Evolutionary conservation across 306 rosid species (phyloP).

Genomic region (Clitoria ternatea): DNA sequence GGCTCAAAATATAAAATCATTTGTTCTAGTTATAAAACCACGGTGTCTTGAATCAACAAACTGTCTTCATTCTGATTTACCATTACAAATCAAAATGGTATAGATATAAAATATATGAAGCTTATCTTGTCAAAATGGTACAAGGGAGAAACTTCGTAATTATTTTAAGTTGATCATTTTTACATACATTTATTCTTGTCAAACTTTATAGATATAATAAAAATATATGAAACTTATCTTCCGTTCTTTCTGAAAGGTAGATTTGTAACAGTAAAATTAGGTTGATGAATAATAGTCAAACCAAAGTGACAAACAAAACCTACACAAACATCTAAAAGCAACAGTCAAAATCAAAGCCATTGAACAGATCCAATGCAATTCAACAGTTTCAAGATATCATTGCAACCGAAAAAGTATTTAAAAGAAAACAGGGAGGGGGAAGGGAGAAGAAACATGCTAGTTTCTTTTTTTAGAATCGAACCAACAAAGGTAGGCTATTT

Average conservation of each 20-base stretch:
- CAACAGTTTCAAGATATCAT: background rate
- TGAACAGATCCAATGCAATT: background rate
- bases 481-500: conserved; percentile 12
- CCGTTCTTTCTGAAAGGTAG: background rate
- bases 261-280: background rate
- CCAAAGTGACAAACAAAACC: background rate
- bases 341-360: background rate
- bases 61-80: background rate
- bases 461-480: background rate
- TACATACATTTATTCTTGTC: background rate
- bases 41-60: background rate
- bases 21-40: too few species aligned
- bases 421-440: background rate
- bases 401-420: background rate
- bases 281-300: background rate
- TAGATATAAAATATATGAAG: too few species aligned
- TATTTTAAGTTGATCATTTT: background rate
- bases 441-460: background rate
- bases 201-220: background rate
- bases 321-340: conserved; percentile 1
- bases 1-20: background rate
- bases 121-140: too few species aligned
- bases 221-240: background rate
- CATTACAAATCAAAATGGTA: background rate
- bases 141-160: background rate